These are phyloP conservation scores for Wickerhamiella australiensis DNA, from an alignment of 805 yeast genomes.

Conservation along the genomic window DNA sequence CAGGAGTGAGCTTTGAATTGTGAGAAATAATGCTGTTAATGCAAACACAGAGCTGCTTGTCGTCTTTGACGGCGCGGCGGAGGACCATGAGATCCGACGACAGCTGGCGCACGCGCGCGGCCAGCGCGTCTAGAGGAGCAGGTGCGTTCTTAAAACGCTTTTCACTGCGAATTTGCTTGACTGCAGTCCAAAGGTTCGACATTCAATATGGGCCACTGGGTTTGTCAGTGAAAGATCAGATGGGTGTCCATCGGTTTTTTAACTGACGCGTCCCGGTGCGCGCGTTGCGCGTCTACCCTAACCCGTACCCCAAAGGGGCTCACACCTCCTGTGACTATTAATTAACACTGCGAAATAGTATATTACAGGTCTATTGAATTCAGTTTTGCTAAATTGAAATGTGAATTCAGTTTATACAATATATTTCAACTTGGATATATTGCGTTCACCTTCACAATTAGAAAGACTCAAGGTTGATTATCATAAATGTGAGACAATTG, in stretches of 20 bases:
- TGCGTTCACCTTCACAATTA: neutral
- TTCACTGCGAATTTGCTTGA: slow-evolving; percentile 12
- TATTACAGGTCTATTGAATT: neutral
- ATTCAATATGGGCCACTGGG: neutral
- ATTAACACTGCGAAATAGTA: neutral
- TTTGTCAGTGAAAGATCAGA: neutral
- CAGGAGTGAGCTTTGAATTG: slow-evolving; percentile 7
- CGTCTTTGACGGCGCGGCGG: slow-evolving; percentile 5
- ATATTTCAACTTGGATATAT: neutral
- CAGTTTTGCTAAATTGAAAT: neutral
- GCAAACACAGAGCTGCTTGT: neutral
- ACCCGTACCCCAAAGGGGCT: slow-evolving; percentile 1
- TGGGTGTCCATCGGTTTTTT: neutral
- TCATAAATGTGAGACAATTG: neutral
- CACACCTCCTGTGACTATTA: neutral
- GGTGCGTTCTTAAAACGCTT: slow-evolving; percentile 12
- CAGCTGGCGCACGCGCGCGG: slow-evolving; percentile 10
- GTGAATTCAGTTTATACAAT: neutral
- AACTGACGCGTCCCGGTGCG: neutral
- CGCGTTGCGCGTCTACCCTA: slow-evolving; percentile 4
- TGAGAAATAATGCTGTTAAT: neutral
- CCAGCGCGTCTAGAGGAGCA: slow-evolving; percentile 11
- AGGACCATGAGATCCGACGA: slow-evolving; percentile 7
- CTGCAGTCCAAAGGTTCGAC: slow-evolving; percentile 12
- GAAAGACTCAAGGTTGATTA: neutral